A percentile compares a stretch with the other conserved stretches of the same genome.
phyloP scores from a whole-genome alignment of 139 green algal species.

The Tetraselmis striata region DNA sequence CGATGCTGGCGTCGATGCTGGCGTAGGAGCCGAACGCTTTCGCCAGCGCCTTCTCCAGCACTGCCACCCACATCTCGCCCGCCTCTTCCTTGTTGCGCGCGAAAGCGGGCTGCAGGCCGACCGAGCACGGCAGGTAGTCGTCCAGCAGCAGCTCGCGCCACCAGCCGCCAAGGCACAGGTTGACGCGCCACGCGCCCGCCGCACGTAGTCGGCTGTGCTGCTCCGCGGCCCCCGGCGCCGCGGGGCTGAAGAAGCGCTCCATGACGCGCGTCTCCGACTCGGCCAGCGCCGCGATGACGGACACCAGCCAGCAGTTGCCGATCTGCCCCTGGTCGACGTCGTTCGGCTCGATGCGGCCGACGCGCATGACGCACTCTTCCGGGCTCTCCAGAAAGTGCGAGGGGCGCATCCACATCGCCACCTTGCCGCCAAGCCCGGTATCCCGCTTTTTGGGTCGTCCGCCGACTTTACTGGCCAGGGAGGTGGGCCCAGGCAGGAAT shows the following conservation, averaged over 20 bases:
- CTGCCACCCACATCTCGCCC: background rate
- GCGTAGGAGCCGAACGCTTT: background rate
- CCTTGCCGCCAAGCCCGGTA: no score
- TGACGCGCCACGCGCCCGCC: background rate
- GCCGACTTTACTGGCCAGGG: no score
- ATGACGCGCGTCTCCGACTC: background rate
- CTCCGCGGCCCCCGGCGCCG: no score
- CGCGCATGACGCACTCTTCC: background rate
- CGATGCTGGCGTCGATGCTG: no score
- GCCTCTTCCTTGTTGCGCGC: background rate
- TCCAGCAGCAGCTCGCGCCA: background rate
- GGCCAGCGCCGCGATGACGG: background rate
- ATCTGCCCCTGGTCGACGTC: background rate
- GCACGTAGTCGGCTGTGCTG: no score
- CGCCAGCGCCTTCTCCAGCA: background rate
- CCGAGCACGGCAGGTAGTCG: background rate
- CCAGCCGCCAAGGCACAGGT: background rate
- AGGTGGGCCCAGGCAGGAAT: no score
- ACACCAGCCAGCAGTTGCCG: background rate
- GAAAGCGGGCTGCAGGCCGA: background rate
- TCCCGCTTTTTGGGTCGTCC: no score
- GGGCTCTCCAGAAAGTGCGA: background rate
- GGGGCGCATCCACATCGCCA: background rate
- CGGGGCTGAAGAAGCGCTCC: background rate
- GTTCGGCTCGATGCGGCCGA: background rate